Percentiles rank a stretch among this genome's conserved stretches.
These are phyloP conservation scores for Colletotrichum viniferum DNA, from an alignment of 2,329 filamentous ascomycete species.

Conservation along the genomic window DNA sequence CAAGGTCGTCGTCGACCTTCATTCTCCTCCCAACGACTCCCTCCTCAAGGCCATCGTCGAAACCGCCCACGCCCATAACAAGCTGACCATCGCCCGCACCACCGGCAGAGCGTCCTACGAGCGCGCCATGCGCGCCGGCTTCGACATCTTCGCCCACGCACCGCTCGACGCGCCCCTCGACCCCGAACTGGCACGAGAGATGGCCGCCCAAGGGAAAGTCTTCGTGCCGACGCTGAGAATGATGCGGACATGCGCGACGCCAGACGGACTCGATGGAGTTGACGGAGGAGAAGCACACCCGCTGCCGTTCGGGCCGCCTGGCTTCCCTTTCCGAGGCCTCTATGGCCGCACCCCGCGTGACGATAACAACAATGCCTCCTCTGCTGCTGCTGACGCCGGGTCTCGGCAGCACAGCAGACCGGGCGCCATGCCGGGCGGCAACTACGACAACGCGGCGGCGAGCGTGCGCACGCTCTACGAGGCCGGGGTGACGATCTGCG, in stretches of 20 bases:
- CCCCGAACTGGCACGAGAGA: slow-evolving; percentile 15
- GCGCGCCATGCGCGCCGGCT: slow-evolving; percentile 28
- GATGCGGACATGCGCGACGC: background rate
- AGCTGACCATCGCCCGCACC: slow-evolving; percentile 30
- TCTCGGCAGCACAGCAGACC: background rate
- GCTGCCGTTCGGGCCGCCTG: background rate
- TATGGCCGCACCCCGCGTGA: background rate
- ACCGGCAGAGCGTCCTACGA: slow-evolving; percentile 27
- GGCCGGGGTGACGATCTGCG: slow-evolving; percentile 32
- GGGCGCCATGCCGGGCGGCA: background rate
- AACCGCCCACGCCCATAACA: slow-evolving; percentile 26
- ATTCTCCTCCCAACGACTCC: slow-evolving; percentile 26
- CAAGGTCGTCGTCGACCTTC: slow-evolving; percentile 27
- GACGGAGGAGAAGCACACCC: no score
- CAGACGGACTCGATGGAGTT: no score
- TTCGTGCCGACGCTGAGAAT: slow-evolving; percentile 32
- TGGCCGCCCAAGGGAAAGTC: slow-evolving; percentile 24
- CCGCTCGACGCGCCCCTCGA: slow-evolving; percentile 30
- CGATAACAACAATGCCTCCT: background rate
- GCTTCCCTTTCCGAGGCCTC: background rate
- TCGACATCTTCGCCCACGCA: slow-evolving; percentile 32
- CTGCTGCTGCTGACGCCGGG: background rate
- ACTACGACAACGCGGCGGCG: slow-evolving; percentile 27
- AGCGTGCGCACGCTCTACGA: slow-evolving; percentile 28
- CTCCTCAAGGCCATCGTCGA: slow-evolving; percentile 26